phyloP scores from a whole-genome alignment of 345 rosid species.

The Gossypium sturtianum region DNA sequence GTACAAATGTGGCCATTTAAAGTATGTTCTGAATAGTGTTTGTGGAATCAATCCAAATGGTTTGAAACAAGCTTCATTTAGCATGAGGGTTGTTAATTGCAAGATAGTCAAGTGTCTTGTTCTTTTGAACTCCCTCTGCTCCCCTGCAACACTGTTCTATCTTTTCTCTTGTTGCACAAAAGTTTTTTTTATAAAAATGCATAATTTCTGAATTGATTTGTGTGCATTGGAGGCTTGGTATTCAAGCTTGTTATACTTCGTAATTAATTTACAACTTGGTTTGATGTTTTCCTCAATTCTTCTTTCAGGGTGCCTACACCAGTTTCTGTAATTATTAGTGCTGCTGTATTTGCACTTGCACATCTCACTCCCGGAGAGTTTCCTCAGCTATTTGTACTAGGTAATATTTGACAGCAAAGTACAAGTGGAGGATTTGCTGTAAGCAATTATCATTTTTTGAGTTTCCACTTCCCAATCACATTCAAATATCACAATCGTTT shows the following conservation, averaged over 20 bases:
- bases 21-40: neutral
- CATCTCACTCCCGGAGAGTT: slow-evolving; percentile 90
- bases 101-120: neutral
- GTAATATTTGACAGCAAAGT: slow-evolving; percentile 28
- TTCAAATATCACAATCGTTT: neutral
- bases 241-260: neutral
- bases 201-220: neutral
- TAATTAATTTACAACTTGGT: neutral
- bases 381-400: slow-evolving; percentile 78
- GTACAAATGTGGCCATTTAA: neutral
- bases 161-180: neutral
- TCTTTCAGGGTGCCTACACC: slow-evolving; percentile 83
- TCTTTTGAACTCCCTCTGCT: neutral
- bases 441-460: neutral
- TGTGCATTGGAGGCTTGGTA: neutral
- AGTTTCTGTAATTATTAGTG: slow-evolving; percentile 65
- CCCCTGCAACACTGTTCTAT: neutral
- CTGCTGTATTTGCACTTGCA: slow-evolving; percentile 89
- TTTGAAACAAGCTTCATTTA: neutral
- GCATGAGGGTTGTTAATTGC: neutral
- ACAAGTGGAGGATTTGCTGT: neutral
- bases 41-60: neutral
- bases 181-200: neutral
- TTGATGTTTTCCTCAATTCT: neutral
- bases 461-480: neutral